Evolutionary conservation across 257 asterid genomes (phyloP), one percentile per base, ranked within the genome.

Genomic region (Petunia secreta): DNA sequence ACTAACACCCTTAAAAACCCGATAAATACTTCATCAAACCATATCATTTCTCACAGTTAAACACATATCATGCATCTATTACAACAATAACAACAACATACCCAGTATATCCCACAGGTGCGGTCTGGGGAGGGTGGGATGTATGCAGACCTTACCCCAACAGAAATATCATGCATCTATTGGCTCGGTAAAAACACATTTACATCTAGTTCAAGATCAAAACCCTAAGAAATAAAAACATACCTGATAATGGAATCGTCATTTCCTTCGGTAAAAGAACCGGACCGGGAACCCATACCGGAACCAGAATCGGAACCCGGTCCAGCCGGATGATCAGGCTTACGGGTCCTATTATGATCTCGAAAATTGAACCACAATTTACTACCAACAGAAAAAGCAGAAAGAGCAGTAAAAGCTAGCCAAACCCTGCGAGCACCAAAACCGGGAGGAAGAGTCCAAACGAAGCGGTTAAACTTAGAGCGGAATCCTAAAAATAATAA

Each of bases 381-480:
- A 39, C 97, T 93, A 38, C 95, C 91, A 41, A 96, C 89, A 3
- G 99, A 91, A 85, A 92, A 94, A 2, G 93, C 98, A 14, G 99
- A 96, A 39, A 96, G 85, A 81, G 97, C 98, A 50, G 99, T 94
- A 79, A 94, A 90, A 16, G 98, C 98, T 1, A 94, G 63, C 98
- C 98, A 96, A 78, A 96, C 86, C 60, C 98, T 84, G 55, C 97
- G 89, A 40, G 99, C 98, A n/a, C 98, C 99, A 44, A 95, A 81
- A 7, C 99, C 99, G 62, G 98, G 97, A 54, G 98, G 97, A 69
- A 86, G 77, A 16, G 99, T 90, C 99, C 98, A 96, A 11, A 85
- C 40, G 59, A 91, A 88, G 63, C 97, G 92, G 87, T 79, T 79
- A 34, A 91, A 83, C 85, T 92, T 96, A 2, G 98, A 94, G 80